These are phyloP conservation scores for Crithidia bombi DNA, from an alignment of 208 protist genomes.

Conservation along the genomic window DNA sequence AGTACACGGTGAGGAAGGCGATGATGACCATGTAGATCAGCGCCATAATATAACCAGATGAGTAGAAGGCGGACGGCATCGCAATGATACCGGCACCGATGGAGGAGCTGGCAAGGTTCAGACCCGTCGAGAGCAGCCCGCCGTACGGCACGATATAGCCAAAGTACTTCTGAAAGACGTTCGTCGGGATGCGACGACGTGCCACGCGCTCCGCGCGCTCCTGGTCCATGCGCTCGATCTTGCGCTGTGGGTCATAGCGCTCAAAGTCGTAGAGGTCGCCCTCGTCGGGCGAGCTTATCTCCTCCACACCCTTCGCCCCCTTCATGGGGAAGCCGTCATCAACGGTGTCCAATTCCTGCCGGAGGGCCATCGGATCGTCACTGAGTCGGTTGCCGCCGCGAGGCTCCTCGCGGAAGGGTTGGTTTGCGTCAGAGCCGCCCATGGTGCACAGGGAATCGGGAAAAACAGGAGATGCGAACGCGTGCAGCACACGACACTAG, in stretches of 20 bases:
- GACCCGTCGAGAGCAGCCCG: conserved; percentile 47
- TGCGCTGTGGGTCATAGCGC: conserved; percentile 13
- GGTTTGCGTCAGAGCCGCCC: neutral
- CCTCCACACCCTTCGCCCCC: neutral
- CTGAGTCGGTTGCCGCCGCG: neutral
- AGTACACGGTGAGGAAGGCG: conserved; percentile 60
- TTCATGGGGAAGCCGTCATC: neutral
- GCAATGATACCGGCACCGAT: conserved; percentile 73
- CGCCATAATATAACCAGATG: conserved; percentile 46
- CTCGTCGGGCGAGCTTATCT: conserved; percentile 3
- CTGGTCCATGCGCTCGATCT: conserved; percentile 21
- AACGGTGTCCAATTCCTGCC: neutral
- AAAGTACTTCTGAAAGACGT: conserved; percentile 38
- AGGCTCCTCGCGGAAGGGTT: neutral
- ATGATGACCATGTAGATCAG: conserved; percentile 40
- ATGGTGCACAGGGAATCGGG: neutral
- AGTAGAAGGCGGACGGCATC: conserved; percentile 56
- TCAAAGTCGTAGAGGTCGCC: conserved; percentile 21
- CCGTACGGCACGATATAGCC: conserved; percentile 56
- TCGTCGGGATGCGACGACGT: conserved; percentile 33
- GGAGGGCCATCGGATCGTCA: conserved; percentile 2
- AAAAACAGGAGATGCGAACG: neutral
- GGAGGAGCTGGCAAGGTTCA: conserved; percentile 56
- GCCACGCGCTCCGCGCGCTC: conserved; percentile 31
- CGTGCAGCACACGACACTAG: too few species aligned